phyloP scores from a whole-genome alignment of 2,329 filamentous ascomycete species.

The Colletotrichum salicis region DNA sequence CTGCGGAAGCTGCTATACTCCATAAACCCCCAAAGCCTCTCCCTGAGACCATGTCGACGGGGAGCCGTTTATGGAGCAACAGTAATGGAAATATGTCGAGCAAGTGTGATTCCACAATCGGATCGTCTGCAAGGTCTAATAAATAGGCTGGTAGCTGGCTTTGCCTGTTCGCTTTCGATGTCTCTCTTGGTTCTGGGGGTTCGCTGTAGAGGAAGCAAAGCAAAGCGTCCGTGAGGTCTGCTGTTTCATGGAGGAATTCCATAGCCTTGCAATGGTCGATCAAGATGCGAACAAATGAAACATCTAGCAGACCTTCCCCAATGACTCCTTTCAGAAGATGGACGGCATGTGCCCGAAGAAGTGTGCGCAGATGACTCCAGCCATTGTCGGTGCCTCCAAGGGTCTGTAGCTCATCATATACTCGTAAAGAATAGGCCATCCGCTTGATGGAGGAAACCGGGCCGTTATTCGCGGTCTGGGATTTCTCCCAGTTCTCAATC shows the following conservation, averaged over 20 bases:
- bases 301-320: conserved; percentile 52
- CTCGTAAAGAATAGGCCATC: conserved; percentile 52
- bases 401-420: conserved; percentile 61
- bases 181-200: conserved; percentile 38
- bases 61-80: neutral
- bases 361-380: conserved; percentile 56
- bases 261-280: conserved; percentile 53
- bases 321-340: conserved; percentile 55
- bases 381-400: conserved; percentile 52
- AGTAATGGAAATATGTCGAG: conserved; percentile 9
- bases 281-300: conserved; percentile 52
- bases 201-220: conserved; percentile 47
- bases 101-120: neutral
- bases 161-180: neutral
- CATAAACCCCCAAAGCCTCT: conserved; percentile 19
- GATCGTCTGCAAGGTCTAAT: conserved; percentile 39
- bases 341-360: conserved; percentile 60
- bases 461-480: conserved; percentile 51
- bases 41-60: neutral
- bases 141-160: conserved; percentile 44
- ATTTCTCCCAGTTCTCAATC: conserved; percentile 54
- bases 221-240: conserved; percentile 51
- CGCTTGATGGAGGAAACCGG: conserved; percentile 47
- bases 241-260: conserved; percentile 51
- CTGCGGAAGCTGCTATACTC: conserved; percentile 16